A percentile compares a stretch with the other conserved stretches of the same genome.
Conservation (phyloP, 2,329 filamentous ascomycete species). For the Lachnellula cervina region DNA sequence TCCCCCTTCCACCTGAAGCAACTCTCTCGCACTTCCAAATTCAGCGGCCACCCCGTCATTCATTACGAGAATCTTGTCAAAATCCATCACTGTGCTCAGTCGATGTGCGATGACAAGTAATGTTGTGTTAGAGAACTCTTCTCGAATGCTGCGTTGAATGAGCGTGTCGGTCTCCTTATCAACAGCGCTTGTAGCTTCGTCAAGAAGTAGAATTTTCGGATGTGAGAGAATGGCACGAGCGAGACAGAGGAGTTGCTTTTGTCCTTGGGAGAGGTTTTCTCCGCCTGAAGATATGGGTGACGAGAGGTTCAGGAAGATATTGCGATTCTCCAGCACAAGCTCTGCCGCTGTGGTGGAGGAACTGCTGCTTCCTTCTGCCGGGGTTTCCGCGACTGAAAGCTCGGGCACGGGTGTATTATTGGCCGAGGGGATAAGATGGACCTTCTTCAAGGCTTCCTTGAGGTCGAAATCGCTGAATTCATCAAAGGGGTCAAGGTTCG, state of each 20-base stretch:
- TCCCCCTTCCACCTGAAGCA: not conserved
- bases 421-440: constrained; percentile 63
- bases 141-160: constrained; percentile 75
- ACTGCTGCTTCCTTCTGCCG: not conserved
- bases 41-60: constrained; percentile 79
- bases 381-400: too few relatives aligned
- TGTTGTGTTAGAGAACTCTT: constrained; percentile 77
- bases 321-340: not conserved
- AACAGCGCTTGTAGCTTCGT: constrained; percentile 86
- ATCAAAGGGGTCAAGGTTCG: constrained; percentile 85
- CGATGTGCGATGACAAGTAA: constrained; percentile 86
- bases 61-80: constrained; percentile 93
- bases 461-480: constrained; percentile 82
- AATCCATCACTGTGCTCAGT: constrained; percentile 79
- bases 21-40: constrained; percentile 47
- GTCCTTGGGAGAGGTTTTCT: constrained; percentile 55
- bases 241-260: constrained; percentile 88
- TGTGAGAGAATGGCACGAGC: constrained; percentile 81
- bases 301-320: not conserved
- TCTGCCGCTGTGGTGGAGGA: not conserved
- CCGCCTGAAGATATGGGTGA: not conserved
- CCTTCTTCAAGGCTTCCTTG: constrained; percentile 76
- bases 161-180: constrained; percentile 92
- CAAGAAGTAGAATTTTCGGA: constrained; percentile 86
- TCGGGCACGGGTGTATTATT: not conserved